These are phyloP conservation scores for Mycena galericulata DNA, from an alignment of 768 basidiomycete species.

Conservation along the genomic window DNA sequence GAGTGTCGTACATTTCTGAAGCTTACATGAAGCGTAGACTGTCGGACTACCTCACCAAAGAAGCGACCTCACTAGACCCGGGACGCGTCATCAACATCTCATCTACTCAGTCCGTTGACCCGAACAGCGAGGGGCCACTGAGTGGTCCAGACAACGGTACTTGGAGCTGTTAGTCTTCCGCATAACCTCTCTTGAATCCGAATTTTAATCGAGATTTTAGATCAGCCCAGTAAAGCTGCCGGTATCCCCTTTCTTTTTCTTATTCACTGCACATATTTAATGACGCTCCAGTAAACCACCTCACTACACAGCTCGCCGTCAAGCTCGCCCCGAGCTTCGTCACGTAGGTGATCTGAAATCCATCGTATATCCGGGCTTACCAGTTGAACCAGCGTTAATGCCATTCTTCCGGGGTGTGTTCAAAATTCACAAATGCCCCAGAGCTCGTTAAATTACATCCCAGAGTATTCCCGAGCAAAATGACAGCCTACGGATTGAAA, in stretches of 20 bases:
- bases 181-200: not conserved
- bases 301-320: constrained; percentile 77
- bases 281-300: constrained; percentile 71
- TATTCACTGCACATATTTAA: not conserved
- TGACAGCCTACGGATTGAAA: no score
- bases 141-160: constrained; percentile 71
- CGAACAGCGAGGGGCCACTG: constrained; percentile 62
- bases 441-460: no score
- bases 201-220: constrained; percentile 49
- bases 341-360: constrained; percentile 56
- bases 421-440: no score
- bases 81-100: constrained; percentile 88
- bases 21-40: no score
- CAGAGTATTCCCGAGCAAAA: no score
- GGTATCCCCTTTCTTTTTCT: constrained; percentile 50
- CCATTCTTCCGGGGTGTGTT: constrained; percentile 85
- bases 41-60: constrained; percentile 75
- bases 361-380: not conserved
- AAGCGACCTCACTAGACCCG: constrained; percentile 71
- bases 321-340: constrained; percentile 71
- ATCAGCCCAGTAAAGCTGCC: constrained; percentile 88
- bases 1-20: no score
- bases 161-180: constrained; percentile 76
- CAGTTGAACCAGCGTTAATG: constrained; percentile 72
- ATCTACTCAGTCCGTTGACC: constrained; percentile 70